Percentiles rank a stretch among this genome's conserved stretches.
Conservation (phyloP, 2,329 filamentous ascomycete genomes). For the Coniochaeta prunicola region DNA sequence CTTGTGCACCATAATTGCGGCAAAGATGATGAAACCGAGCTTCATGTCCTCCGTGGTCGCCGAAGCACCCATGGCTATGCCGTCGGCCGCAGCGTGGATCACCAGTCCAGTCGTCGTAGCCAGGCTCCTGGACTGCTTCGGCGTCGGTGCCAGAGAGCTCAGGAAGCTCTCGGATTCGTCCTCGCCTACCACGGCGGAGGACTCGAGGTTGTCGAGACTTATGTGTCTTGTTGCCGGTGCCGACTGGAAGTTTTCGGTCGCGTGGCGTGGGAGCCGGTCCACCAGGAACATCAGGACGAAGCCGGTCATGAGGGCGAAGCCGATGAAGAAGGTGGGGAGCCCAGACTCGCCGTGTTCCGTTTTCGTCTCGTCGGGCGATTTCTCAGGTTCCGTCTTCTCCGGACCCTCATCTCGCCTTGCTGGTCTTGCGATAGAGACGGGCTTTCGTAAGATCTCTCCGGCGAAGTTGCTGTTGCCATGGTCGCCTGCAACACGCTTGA, state of each 20-base stretch:
- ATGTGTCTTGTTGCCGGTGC: slow-evolving; percentile 73
- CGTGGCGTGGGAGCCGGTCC: slow-evolving; percentile 73
- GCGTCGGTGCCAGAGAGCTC: slow-evolving; percentile 48
- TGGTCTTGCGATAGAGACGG: not conserved
- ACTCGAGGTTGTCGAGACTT: slow-evolving; percentile 70
- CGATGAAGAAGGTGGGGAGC: slow-evolving; percentile 69
- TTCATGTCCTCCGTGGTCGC: slow-evolving; percentile 66
- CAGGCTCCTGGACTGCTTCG: slow-evolving; percentile 54
- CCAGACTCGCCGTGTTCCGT: slow-evolving; percentile 29
- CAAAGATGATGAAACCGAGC: slow-evolving; percentile 84
- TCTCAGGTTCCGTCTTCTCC: slow-evolving; percentile 8
- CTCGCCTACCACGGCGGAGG: slow-evolving; percentile 31
- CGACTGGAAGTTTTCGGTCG: slow-evolving; percentile 55
- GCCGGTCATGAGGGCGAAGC: slow-evolving; percentile 76
- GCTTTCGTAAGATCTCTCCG: not conserved
- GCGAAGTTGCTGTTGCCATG: not conserved
- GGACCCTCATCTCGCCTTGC: not conserved
- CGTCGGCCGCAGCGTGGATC: slow-evolving; percentile 91
- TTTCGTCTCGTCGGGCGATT: not conserved
- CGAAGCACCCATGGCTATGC: slow-evolving; percentile 91
- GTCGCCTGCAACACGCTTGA: not conserved
- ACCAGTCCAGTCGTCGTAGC: slow-evolving; percentile 92
- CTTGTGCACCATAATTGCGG: slow-evolving; percentile 97
- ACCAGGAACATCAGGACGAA: slow-evolving; percentile 97
- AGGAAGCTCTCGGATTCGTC: slow-evolving; percentile 52